Evolutionary conservation across 257 asterid genomes (phyloP).

Genomic region (Plantago elongata): DNA sequence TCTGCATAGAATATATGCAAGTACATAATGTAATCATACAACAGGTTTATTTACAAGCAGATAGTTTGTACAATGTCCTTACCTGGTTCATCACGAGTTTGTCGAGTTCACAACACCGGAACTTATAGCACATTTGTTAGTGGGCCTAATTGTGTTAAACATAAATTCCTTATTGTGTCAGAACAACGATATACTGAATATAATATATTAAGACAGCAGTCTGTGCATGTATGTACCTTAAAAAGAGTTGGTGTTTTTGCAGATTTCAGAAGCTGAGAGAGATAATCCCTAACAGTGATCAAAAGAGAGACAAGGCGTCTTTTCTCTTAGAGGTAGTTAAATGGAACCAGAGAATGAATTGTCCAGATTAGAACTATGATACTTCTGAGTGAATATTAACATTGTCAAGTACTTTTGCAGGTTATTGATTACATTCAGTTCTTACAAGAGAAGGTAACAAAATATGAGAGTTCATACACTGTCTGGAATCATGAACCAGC

Average conservation of each 20-base stretch:
- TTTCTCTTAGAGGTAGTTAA: conserved; percentile 74
- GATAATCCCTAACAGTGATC: conserved; percentile 85
- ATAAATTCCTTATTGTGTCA: too few species aligned
- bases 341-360: not conserved
- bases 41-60: too few species aligned
- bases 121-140: too few species aligned
- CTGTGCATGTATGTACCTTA: conserved; percentile 1
- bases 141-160: too few species aligned
- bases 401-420: conserved; percentile 31
- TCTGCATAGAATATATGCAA: too few species aligned
- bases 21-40: too few species aligned
- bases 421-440: conserved; percentile 88
- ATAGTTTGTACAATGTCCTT: too few species aligned
- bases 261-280: conserved; percentile 87
- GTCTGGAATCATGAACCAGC: conserved; percentile 70
- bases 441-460: conserved; percentile 82
- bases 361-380: conserved; percentile 1
- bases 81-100: too few species aligned
- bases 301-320: conserved; percentile 97
- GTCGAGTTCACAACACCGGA: too few species aligned
- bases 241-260: conserved; percentile 15
- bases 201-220: conserved; percentile 6
- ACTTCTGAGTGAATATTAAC: conserved; percentile 16
- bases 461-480: conserved; percentile 57
- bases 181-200: not conserved